Base-by-base conservation (phyloP, 164 flowering plant genomes). In the Nelumbo lutea region DNA sequence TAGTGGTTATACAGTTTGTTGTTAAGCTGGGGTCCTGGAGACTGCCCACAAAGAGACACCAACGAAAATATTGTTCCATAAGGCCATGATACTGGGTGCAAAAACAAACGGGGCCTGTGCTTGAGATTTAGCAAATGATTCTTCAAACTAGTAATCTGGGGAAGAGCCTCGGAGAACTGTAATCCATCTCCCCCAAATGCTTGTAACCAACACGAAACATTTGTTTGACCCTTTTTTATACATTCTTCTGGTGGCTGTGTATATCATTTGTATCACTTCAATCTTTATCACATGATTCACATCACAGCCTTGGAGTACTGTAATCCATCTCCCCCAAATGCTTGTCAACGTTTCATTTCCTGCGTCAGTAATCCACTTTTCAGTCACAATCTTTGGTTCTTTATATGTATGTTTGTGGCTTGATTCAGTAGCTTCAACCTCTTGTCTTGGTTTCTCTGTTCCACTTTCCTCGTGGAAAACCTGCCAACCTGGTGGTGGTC, bases 201-300 rank as follows among this genome's bases (percentile, higher is more conserved):
- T 76, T 76, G 66, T 65, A 65, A 45, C 44, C 48, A 10, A 68
- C 52, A 41, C 59, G 68, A 71, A n/a, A 60, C 43, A 55, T 61
- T 45, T 52, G 14, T 56, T 66, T 55, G 57, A 39, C 39, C 51
- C 51, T 47, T 9, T 47, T 9, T 9, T 64, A 45, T 68, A 58
- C 64, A 63, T 60, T 68, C 50, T 43, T 74, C 44, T 44, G 41
- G 59, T 69, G 68, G 53, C 57, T 73, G 59, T 27, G 60, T 68
- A 63, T 64, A 62, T 60, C 59, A 42, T 9, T 62, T 57, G 9
- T 27, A 59, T 47, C 4, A 46, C n/a, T 50, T 68, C 45, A 4
- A 9, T 47, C 9, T 9, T 5, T 59, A 13, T 68, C 51, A 47
- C 51, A 47, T 4, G 5, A 47, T 47, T 47, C 51, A 4, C 51